phyloP scores from a whole-genome alignment of 768 basidiomycete species.

The Hirschioporus abietinus region DNA sequence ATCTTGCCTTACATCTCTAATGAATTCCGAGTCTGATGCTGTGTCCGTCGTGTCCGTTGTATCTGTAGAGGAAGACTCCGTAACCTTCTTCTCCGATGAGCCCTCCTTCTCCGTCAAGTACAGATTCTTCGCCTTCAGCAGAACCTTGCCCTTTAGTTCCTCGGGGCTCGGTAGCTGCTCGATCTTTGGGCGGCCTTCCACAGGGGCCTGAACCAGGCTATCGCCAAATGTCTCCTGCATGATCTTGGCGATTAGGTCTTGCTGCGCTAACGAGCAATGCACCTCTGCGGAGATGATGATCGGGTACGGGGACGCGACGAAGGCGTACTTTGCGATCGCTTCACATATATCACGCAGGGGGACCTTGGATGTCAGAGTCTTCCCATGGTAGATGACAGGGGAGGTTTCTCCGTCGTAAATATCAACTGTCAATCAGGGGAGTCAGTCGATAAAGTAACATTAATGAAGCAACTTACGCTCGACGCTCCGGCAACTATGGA shows the following conservation, averaged over 20 bases:
- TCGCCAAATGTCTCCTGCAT: constrained; percentile 61
- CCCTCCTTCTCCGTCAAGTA: constrained; percentile 40
- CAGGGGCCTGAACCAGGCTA: constrained; percentile 40
- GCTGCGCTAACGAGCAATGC: constrained; percentile 75
- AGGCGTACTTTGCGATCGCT: constrained; percentile 86
- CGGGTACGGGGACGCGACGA: constrained; percentile 86
- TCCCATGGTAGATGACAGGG: constrained; percentile 86
- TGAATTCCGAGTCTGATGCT: constrained; percentile 13
- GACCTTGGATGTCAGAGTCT: constrained; percentile 82
- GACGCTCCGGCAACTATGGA: constrained; percentile 90
- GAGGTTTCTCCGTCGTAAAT: constrained; percentile 84
- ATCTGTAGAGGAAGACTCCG: constrained; percentile 39
- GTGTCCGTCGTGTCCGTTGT: constrained; percentile 21
- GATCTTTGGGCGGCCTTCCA: constrained; percentile 45
- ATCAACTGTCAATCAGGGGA: constrained; percentile 58
- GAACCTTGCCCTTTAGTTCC: constrained; percentile 66
- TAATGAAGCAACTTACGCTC: constrained; percentile 56
- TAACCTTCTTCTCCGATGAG: constrained; percentile 29
- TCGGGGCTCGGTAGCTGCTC: constrained; percentile 77
- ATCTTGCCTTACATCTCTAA: constrained; percentile 19
- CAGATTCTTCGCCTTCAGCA: constrained; percentile 89
- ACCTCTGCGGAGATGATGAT: constrained; percentile 92
- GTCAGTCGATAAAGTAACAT: constrained; percentile 4
- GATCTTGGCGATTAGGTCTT: constrained; percentile 72
- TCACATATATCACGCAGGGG: constrained; percentile 73